Evolutionary conservation across 805 yeast species (phyloP), one percentile per base, ranked within the genome.

Genomic region (Cyberlindnera japonica): DNA sequence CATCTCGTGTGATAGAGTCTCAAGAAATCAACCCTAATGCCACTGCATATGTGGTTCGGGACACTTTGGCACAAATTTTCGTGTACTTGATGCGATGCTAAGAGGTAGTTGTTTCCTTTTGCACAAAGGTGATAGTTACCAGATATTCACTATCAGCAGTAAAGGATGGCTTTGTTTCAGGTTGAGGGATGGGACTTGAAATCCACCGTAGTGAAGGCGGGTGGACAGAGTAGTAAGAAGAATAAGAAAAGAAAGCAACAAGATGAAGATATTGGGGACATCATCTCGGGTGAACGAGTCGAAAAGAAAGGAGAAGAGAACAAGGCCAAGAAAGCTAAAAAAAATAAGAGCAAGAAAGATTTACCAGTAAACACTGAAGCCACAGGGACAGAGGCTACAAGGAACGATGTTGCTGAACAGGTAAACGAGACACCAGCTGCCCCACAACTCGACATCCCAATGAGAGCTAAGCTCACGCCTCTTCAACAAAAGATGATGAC

Each of bases 401-500:
- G 33, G 34, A 30, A 18, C 30, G 13, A 28, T 11, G 11, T 13
- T 16, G 19, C 19, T 23, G 43, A 29, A 26, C 33, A 34, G 6
- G 41, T 34, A 11, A 41, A 30, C 15, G 48, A 40, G 37, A n/a
- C 44, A 15, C 42, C 42, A 12, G 15, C 47, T 27, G 33, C 41
- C 12, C 49, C 53, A 17, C 44, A 39, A 18, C 24, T 48, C 22
- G 55, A 54, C 19, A 32, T 54, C 14, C 45, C 58, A 32, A 41
- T 59, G 4, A 55, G 61, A n/a, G 55, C 62, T 26, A 77, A 79
- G 33, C 64, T 90, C 39, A 87, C 96, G 0, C 95, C 96, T 14
- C 65, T 90, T 48, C 99, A 93, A 63, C 85, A 84, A 55, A 93
- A 93, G 58, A 91, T 93, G 98, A 79, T 88, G 81, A 88, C 86